Evolutionary conservation across 495 filamentous ascomycete species (phyloP).

Genomic region (Aspergillus nidulans): DNA sequence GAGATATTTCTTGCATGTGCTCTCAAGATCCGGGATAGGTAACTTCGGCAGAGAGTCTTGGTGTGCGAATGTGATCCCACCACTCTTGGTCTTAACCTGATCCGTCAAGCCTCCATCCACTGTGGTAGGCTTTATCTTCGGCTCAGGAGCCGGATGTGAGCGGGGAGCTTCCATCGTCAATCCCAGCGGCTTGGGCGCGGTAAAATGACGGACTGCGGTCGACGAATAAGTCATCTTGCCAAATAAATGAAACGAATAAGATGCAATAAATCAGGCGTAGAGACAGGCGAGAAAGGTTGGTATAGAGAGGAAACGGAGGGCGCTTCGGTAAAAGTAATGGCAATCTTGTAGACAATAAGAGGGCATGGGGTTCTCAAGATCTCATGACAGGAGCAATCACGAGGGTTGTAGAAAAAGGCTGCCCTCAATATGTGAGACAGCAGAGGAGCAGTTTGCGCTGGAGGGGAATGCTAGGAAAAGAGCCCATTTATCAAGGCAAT

Average conservation of each 20-base stretch:
- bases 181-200: slow-evolving; percentile 62
- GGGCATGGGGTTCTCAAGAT: slow-evolving; percentile 58
- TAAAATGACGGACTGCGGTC: slow-evolving; percentile 50
- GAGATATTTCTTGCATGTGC: slow-evolving; percentile 75
- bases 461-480: neutral
- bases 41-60: slow-evolving; percentile 89
- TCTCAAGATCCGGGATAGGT: slow-evolving; percentile 88
- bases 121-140: slow-evolving; percentile 19
- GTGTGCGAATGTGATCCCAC: slow-evolving; percentile 73
- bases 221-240: slow-evolving; percentile 49
- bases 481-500: neutral
- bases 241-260: slow-evolving; percentile 22
- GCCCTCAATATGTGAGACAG: neutral
- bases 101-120: slow-evolving; percentile 20
- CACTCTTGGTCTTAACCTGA: slow-evolving; percentile 18
- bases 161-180: slow-evolving; percentile 29
- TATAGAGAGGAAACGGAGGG: slow-evolving; percentile 76
- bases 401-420: slow-evolving; percentile 3
- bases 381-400: slow-evolving; percentile 23
- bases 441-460: neutral
- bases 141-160: slow-evolving; percentile 16
- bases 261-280: slow-evolving; percentile 52
- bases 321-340: slow-evolving; percentile 88
- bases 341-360: slow-evolving; percentile 80
- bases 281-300: slow-evolving; percentile 69